Evolutionary conservation across 176 grass and related monocot genomes (phyloP), one percentile per base, ranked within the genome.

Genomic region (Cocos nucifera): DNA sequence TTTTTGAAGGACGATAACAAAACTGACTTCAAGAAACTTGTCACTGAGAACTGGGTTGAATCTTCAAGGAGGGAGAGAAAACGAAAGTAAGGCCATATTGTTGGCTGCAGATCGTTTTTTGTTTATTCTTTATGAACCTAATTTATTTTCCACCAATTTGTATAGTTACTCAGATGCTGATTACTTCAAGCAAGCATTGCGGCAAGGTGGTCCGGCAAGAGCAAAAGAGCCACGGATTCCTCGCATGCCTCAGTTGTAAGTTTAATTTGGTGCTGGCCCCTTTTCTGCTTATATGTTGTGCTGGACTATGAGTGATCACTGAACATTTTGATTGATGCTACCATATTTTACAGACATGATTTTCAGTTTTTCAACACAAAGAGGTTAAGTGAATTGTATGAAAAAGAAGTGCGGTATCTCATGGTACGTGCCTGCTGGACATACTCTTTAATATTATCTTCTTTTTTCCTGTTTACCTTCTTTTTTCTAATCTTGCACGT

Each of bases 361-460:
- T 98, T 98, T 65, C 93, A 98, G 63, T 98, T 98, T 71, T 98
- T 92, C 65, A 98, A 98, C 79, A 98, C 52, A 20, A 84, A 98
- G 64, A 85, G 93, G 55, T 62, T 98, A 9, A 92, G 79, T 55
- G 88, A 98, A 59, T 79, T 98, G 53, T 98, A 98, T 65, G 93
- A 98, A 75, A 98, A 98, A 83, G 93, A 98, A 88, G 93, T 98
- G 23, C 82, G 82, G 15, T 89, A 98, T 74, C 87, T 89, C 35
- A 82, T 98, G 93, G 93, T 98, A 75, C 62, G 70, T 51, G 56
- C 28, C 44, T 57, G 24, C 58, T 58, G 53, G 2, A n/a, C 50
- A 27, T 69, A 2, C 30, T 59, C 52, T 22, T 58, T 58, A 15
- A 8, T 14, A 24, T 58, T 22, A 10, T 5, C 12, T 58, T 15